A percentile compares a stretch with the other conserved stretches of the same genome.
These are phyloP conservation scores for Zygosaccharomyces pseudorouxii DNA, from an alignment of 805 yeast species.

Conservation along the genomic window DNA sequence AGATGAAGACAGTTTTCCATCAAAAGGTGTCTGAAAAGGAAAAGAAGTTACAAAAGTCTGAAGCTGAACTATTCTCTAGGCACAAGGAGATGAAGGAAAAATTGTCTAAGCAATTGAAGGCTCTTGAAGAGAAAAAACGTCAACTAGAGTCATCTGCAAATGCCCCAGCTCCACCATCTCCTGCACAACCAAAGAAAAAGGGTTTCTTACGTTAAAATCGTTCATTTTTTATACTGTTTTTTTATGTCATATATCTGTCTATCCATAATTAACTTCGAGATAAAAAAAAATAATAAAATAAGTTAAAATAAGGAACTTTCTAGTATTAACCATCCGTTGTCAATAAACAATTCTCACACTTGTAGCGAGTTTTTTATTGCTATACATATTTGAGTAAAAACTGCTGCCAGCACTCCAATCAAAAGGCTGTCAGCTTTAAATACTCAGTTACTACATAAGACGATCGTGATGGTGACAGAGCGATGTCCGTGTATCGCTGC, in stretches of 20 bases:
- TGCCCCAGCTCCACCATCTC: conserved; percentile 40
- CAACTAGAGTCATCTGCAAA: conserved; percentile 54
- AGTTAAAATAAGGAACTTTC: too few relatives aligned
- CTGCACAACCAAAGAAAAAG: conserved; percentile 63
- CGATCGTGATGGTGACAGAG: neutral
- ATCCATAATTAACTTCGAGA: neutral
- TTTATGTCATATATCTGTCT: neutral
- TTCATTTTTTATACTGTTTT: neutral
- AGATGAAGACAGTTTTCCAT: conserved; percentile 94
- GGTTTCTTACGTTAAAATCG: conserved; percentile 65
- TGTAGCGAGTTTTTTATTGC: too few relatives aligned
- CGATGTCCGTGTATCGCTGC: neutral
- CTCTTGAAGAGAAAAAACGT: conserved; percentile 85
- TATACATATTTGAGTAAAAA: neutral
- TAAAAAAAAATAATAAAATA: too few relatives aligned
- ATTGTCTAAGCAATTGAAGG: conserved; percentile 78
- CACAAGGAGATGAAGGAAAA: conserved; percentile 98
- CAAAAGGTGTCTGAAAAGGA: conserved; percentile 96
- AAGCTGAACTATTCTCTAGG: conserved; percentile 90
- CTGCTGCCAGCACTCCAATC: neutral
- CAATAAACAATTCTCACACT: too few relatives aligned
- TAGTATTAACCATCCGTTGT: too few relatives aligned
- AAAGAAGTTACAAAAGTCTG: conserved; percentile 92
- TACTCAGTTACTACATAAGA: neutral
- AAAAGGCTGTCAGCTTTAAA: neutral